Base-by-base conservation (phyloP, 2,329 filamentous ascomycete species). In the Phyllosticta citriasiana region DNA sequence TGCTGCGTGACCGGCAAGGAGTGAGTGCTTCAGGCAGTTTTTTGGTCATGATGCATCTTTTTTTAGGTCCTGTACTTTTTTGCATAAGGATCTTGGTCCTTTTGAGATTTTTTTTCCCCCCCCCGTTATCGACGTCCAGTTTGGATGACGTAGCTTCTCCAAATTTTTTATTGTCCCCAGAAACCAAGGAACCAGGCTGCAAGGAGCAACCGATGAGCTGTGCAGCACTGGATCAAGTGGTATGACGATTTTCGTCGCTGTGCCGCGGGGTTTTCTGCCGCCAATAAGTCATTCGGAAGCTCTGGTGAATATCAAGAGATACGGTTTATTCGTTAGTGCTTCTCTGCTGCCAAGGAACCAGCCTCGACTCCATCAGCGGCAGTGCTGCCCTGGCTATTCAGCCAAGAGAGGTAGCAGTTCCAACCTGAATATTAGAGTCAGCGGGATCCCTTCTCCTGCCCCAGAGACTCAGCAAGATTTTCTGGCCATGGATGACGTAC, bases 381-480 rank as follows among this genome's bases (percentile, higher is more conserved):
- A 4, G 53, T 66, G 2, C 69, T 68, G 9, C 72, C 71, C 2
- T 67, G 66, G 12, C 66, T 69, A 63, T 76, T 76, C 26, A 76
- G 65, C 61, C 65, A 74, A 59, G 71, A 73, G 25, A 76, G 65
- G 62, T 76, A 76, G 68, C 73, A 76, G 62, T 76, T 76, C 74
- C 74, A 76, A n/a, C 73, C 73, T 66, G 64, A 7, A 26, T 7
- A 24, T 50, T 7, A 9, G 25, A 59, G 35, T 24, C 40, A 30
- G 57, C 53, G 24, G 2, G 14, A 25, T 57, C 53, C 19, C 53
- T 40, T 12, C 33, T 14, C 35, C 35, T 40, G 2, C 14, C 16
- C 35, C 10, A 12, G 9, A 40, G 26, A 27, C 19, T 10, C 56
- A 19, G 35, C 61, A 25, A 24, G 33, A 26, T 24, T 24, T 27